phyloP scores from a whole-genome alignment of 2,329 filamentous ascomycete species.

The Rutstroemia sp. region DNA sequence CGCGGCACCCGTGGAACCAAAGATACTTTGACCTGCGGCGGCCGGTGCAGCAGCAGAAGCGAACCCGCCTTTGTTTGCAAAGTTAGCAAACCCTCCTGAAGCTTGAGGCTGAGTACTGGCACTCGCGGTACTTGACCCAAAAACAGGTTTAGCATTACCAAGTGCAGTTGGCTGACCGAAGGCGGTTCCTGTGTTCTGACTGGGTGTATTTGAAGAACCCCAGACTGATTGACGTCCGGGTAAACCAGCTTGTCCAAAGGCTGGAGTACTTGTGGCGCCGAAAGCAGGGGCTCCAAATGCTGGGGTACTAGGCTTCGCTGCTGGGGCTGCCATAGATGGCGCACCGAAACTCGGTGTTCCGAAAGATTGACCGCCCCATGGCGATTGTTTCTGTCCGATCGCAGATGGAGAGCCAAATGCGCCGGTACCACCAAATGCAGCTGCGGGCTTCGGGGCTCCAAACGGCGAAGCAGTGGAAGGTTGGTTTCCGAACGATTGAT shows the following conservation, averaged over 20 bases:
- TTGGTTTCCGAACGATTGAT: slow-evolving; percentile 9
- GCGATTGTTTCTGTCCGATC: slow-evolving; percentile 7
- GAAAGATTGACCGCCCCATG: slow-evolving; percentile 36
- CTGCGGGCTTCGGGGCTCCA: slow-evolving; percentile 23
- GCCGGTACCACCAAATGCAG: slow-evolving; percentile 26
- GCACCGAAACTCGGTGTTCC: slow-evolving; percentile 36
- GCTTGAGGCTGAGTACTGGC: slow-evolving; percentile 26
- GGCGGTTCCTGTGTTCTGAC: slow-evolving; percentile 29
- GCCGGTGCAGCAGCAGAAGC: slow-evolving; percentile 29
- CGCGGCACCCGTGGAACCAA: slow-evolving; percentile 18
- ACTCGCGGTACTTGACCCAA: slow-evolving; percentile 25
- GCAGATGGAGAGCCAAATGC: slow-evolving; percentile 29
- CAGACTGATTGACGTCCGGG: slow-evolving; percentile 48
- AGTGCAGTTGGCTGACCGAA: slow-evolving; percentile 50
- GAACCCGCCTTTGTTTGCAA: slow-evolving; percentile 50
- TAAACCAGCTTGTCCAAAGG: slow-evolving; percentile 30
- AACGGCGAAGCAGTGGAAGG: slow-evolving; percentile 26
- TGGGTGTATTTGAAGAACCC: slow-evolving; percentile 32
- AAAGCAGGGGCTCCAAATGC: slow-evolving; percentile 43
- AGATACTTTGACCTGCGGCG: slow-evolving; percentile 29
- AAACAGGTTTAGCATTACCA: slow-evolving; percentile 32
- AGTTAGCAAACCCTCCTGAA: slow-evolving; percentile 45
- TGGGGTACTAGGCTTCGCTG: slow-evolving; percentile 27
- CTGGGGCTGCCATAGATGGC: slow-evolving; percentile 17
- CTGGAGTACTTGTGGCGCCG: slow-evolving; percentile 33